Conservation (phyloP, 768 basidiomycete species). For the Trametes cingulata region DNA sequence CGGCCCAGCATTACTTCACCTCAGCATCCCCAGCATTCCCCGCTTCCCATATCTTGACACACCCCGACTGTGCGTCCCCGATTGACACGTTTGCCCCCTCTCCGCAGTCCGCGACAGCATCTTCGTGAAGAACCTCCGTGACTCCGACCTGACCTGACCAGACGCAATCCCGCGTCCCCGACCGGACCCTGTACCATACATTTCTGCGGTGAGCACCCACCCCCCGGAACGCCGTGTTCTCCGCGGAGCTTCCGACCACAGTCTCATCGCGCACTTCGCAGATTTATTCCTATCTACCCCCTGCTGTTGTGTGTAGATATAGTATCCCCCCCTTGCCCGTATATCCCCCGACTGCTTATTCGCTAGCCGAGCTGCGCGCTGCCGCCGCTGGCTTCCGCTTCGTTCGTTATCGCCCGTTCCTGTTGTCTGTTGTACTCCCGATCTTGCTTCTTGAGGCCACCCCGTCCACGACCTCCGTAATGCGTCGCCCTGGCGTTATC, state of each 20-base stretch:
- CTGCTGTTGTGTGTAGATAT: conserved; percentile 3
- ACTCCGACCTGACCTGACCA: conserved; percentile 4
- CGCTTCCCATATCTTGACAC: not conserved
- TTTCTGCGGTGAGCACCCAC: not conserved
- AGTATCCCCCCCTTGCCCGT: not conserved
- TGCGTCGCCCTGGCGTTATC: not conserved
- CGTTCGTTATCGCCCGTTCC: not conserved
- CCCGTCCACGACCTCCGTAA: not conserved
- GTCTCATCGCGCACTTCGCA: not conserved
- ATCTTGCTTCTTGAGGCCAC: not conserved
- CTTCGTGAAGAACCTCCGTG: conserved; percentile 6
- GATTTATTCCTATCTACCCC: conserved; percentile 7
- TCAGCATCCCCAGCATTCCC: not conserved
- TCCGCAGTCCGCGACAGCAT: conserved; percentile 10
- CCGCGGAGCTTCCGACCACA: not conserved
- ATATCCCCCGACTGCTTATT: not conserved
- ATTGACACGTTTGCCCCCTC: not conserved
- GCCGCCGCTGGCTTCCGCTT: not conserved
- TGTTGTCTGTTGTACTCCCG: not conserved
- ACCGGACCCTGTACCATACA: not conserved
- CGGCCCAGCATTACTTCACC: not conserved
- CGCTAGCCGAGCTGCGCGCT: not conserved
- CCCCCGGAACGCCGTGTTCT: not conserved
- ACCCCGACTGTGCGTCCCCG: not conserved
- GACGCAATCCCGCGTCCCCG: not conserved